phyloP scores from a whole-genome alignment of 352 stramenopile species.

The Globisporangium middletonii region DNA sequence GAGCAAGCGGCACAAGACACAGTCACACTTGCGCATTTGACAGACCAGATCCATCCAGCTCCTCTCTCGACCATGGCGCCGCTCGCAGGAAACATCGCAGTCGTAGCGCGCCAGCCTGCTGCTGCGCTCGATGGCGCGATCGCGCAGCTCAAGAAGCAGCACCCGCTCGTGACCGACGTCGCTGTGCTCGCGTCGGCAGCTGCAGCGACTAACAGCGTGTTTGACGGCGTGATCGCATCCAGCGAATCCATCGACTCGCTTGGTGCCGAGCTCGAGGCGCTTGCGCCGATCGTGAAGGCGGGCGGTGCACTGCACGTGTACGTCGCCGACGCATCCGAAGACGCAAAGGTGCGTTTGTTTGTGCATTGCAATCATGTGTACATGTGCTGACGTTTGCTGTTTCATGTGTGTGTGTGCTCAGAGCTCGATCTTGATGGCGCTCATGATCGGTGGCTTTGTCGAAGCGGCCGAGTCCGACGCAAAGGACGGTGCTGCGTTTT shows the following conservation, averaged over 20 bases:
- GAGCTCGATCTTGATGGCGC: conserved; percentile 63
- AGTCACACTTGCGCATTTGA: background rate
- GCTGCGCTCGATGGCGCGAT: background rate
- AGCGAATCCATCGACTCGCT: conserved; percentile 46
- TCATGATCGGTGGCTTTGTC: conserved; percentile 77
- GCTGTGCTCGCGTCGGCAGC: conserved; percentile 28
- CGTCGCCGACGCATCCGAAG: conserved; percentile 39
- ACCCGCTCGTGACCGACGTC: conserved; percentile 1
- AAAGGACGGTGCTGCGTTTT: conserved; percentile 28
- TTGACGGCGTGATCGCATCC: conserved; percentile 52
- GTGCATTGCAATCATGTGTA: background rate
- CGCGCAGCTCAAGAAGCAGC: background rate
- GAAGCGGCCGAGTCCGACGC: conserved; percentile 32
- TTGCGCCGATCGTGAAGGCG: conserved; percentile 47
- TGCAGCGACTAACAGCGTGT: conserved; percentile 15
- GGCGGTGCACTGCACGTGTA: conserved; percentile 51
- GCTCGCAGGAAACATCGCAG: conserved; percentile 1
- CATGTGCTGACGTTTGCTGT: background rate
- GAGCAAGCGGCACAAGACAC: background rate
- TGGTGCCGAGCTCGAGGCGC: conserved; percentile 28
- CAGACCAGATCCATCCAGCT: background rate
- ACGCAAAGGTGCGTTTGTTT: conserved; percentile 42
- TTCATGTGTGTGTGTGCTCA: conserved; percentile 11
- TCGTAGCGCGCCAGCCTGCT: background rate
- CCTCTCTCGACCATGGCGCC: background rate